Base-by-base conservation (phyloP, 2,329 filamentous ascomycete species). In the Sporothrix sp. region DNA sequence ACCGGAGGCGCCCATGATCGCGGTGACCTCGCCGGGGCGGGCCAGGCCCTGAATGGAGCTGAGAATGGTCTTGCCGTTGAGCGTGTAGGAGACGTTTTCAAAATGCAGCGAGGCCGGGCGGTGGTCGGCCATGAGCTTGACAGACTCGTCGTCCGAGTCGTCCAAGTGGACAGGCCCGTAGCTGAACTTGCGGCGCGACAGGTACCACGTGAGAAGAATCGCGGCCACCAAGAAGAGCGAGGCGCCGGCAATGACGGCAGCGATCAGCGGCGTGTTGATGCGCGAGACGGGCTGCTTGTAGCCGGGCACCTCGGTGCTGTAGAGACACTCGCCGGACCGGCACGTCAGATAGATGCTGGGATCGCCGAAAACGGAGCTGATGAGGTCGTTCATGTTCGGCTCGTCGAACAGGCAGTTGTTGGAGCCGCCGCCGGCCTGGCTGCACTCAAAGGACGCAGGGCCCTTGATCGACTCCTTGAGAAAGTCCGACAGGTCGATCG, bases 1-100 rank as follows among this genome's bases (percentile, higher is more conserved):
- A 27, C 93, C 93, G 1, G 93, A 98, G 7, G 93, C 91, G 51
- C 93, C 93, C 91, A 98, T 98, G 60, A 98, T 95, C 8, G 93
- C 93, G 58, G 91, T 87, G 7, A 97, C 80, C 65, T 98, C 89
- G n/a, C 94, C 94, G 2, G 91, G 89, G 58, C 85, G 85, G n/a
- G 91, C 90, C 37, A 88, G 82, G 42, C 93, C 93, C 57, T 84
- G 82, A 30, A 98, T 84, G 13, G 78, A 80, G 14, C 77, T 76
- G 3, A 98, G 73, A 42, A 98, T 96, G 48, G 85, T 76, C 67
- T 87, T 96, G 35, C 88, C 88, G 57, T 94, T 95, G 33, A 98
- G 74, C 20, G 77, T 75, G 63, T 98, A 98, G 0, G 82, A 81
- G 3, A 98, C 85, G 53, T 94, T 84, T 52, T 94, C 82, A 59